A percentile compares a stretch with the other conserved stretches of the same genome.
phyloP scores from a whole-genome alignment of 2,329 filamentous ascomycete genomes.

The Fusarium sp. region DNA sequence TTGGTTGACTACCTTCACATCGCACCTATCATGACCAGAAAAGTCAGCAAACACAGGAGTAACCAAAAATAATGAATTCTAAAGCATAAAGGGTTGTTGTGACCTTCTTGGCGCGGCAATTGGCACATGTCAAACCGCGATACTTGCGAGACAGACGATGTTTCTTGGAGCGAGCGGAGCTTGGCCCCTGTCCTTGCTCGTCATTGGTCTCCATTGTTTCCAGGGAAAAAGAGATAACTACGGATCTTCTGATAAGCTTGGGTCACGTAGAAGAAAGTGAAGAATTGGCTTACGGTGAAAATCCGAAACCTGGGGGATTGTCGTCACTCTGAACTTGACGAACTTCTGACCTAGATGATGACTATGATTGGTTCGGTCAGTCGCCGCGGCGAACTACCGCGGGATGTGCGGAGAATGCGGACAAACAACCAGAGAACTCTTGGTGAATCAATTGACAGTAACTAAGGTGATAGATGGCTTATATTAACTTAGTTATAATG shows the following conservation, averaged over 20 bases:
- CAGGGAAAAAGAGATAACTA: neutral
- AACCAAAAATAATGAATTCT: rapidly evolving
- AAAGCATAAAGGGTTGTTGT: neutral
- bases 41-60: neutral
- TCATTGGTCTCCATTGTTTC: constrained; percentile 2
- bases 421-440: neutral
- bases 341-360: neutral
- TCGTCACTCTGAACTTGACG: neutral
- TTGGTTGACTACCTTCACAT: constrained; percentile 10
- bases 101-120: constrained; percentile 10
- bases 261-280: neutral
- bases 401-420: neutral
- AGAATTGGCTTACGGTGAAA: neutral
- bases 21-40: neutral
- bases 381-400: neutral
- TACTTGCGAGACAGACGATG: constrained; percentile 6
- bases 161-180: constrained; percentile 6
- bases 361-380: neutral
- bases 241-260: neutral
- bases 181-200: neutral
- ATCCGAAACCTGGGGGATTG: neutral
- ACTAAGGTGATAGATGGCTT: neutral
- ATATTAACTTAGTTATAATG: neutral
- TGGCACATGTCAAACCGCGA: constrained; percentile 8
- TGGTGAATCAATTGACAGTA: neutral